Evolutionary conservation across 225 moss, liverwort and hornwort species (phyloP), one percentile per base, ranked within the genome.

Genomic region (Physcomitrellopsis africana): DNA sequence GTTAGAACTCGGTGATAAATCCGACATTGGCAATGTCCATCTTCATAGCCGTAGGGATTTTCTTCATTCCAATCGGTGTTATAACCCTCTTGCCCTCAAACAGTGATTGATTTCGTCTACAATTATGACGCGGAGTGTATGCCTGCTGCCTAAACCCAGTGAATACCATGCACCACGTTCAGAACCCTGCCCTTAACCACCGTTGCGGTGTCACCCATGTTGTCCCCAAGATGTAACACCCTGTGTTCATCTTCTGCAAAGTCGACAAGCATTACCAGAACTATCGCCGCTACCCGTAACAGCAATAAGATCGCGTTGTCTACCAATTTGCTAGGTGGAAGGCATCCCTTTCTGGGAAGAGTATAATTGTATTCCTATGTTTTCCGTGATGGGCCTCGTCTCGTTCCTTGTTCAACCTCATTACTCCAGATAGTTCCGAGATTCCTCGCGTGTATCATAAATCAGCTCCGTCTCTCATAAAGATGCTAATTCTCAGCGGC

Each of bases 211-310:
- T 80, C 67, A 77, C 65, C 22, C 73, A 85, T 55, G 61, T 81
- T 74, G 79, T 96, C 48, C 80, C 83, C 14, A 77, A 63, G 59
- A 92, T 94, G 94, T 72, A 80, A 20, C 77, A 78, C 8, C 91
- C 92, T 19, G 76, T 96, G 11, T 89, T 84, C 59, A 68, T 91
- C n/a, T 89, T 89, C 74, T 96, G 94, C 48, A 78, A 92, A 74
- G 87, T 94, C 53, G 83, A 83, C 70, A 80, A 86, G 26, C 91
- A 82, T 60, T 89, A 94, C 66, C 94, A 96, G 59, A 94, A 96
- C 54, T 92, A 94, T 75, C 88, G 92, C 62, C 91, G 92, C 29
- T 96, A 94, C 73, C 80, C 37, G 81, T 89, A 68, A 75, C 55
- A 78, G 78, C 65, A 89, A 86, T 73, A 77, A 81, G 69, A 63